Conservation (phyloP, 2,329 filamentous ascomycete genomes). For the Ophiostoma australiae region DNA sequence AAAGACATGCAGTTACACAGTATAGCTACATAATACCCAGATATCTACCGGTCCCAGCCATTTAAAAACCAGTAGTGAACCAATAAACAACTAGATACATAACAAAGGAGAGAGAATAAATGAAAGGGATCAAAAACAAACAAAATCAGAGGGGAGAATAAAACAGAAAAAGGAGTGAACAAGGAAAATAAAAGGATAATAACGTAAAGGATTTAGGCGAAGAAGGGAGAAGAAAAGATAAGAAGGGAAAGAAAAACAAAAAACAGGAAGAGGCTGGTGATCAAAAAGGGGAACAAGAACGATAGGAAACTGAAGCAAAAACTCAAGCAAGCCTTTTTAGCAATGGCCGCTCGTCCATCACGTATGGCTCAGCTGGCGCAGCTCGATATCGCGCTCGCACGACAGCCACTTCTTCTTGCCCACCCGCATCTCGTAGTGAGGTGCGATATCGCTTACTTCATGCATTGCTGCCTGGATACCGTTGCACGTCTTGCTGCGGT, state of each 20-base stretch:
- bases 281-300: neutral
- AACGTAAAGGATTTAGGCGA: neutral
- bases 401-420: conserved; percentile 68
- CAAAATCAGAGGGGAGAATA: conserved; percentile 5
- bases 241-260: neutral
- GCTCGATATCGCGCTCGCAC: conserved; percentile 27
- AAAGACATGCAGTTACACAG: neutral
- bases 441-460: conserved; percentile 66
- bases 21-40: neutral
- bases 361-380: conserved; percentile 24
- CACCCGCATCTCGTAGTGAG: conserved; percentile 82
- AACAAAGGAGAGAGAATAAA: neutral
- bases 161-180: neutral
- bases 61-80: neutral
- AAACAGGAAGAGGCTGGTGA: neutral
- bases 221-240: neutral
- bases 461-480: conserved; percentile 75
- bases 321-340: neutral
- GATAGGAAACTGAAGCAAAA: neutral
- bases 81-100: neutral
- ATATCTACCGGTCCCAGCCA: neutral
- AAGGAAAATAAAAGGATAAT: neutral
- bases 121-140: neutral
- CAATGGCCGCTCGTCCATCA: neutral
- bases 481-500: conserved; percentile 83